Evolutionary conservation across 495 filamentous ascomycete species (phyloP), one percentile per base, ranked within the genome.

Genomic region (Lindgomyces ingoldianus): DNA sequence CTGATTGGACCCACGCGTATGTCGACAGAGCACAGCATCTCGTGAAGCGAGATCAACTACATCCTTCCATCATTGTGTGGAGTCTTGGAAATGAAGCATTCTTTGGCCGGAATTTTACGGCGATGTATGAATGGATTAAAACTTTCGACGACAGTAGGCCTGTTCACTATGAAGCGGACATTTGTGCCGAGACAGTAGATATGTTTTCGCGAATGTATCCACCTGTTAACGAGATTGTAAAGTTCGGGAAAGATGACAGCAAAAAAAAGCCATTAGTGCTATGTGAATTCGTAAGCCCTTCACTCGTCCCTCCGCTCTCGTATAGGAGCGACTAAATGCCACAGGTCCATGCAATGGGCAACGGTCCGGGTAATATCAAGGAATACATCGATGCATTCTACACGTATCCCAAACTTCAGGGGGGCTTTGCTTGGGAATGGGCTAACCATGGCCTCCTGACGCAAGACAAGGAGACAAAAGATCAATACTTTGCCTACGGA

Each of bases 391-490:
- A 86, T 18, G 77, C 78, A 0, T 90, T 89, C 67, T 79, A 79
- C 14, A 73, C 79, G 29, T 68, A 87, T 59, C 79, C 77, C 0
- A 78, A 80, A 10, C 77, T 90, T 4, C 86, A 89, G 67, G 87
- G 87, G 0, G 87, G 87, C 6, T 89, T 86, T 57, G 81, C 89
- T 26, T 90, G 87, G 86, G 86, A 89, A 70, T 90, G 87, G 87
- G 82, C 84, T 0, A 90, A 89, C 67, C 87, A 89, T 57, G 87
- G 88, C 0, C 75, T 91, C 1, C 73, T 79, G 64, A 82, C 83
- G 4, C 81, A 81, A 60, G 73, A 79, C 52, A 73, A 78, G 10
- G 67, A 81, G 21, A 64, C 51, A 42, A 81, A 78, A 16, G 79
- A 78, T 30, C 72, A 77, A 21, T 88, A 81, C 62, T 89, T 87